Evolutionary conservation across 2,329 filamentous ascomycete genomes (phyloP), one percentile per base, ranked within the genome.

Genomic region (Alternaria atra): DNA sequence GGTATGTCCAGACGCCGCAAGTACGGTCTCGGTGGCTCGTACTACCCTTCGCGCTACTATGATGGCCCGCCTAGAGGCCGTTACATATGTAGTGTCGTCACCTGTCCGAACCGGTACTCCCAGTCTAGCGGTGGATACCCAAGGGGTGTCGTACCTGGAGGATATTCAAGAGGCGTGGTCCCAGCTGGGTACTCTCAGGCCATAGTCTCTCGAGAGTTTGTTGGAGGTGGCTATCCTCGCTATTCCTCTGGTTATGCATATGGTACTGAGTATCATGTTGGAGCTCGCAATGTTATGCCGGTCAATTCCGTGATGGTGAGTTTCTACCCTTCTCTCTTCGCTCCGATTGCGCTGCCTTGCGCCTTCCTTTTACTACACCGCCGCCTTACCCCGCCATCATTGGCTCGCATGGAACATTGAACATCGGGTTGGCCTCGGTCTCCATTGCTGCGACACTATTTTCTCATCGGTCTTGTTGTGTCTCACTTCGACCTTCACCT

Each of bases 11-110:
- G 64, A 58, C 72, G 64, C 20, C 69, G 69, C 32, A 65, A 60
- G 23, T 62, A 67, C 47, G 73, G 67, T 10, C 35, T 67, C 8
- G 64, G 69, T 23, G 65, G 66, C 32, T 55, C 69, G 4, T 75
- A 75, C 64, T 75, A 74, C 52, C 73, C 73, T 15, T 56, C 67
- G 4, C 62, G 61, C 20, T 75, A 75, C 64, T 75, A 74, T 50
- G 13, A 44, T 52, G 61, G 63, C 9, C 58, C 64, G 17, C 73
- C 68, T 23, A 17, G 27, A 39, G 60, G 52, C 34, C 61, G 56
- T 39, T 65, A 65, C 32, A 52, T 56, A 15, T 48, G 51, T 25
- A 44, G 42, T 29, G 55, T 40, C 25, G 15, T 60, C n/a, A 43
- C 30, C 4, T 35, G 60, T 32, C 55, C 65, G 42, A 59, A 60